These are phyloP conservation scores for Wallacemonas collosoma DNA, from an alignment of 208 protist genomes.

Conservation along the genomic window DNA sequence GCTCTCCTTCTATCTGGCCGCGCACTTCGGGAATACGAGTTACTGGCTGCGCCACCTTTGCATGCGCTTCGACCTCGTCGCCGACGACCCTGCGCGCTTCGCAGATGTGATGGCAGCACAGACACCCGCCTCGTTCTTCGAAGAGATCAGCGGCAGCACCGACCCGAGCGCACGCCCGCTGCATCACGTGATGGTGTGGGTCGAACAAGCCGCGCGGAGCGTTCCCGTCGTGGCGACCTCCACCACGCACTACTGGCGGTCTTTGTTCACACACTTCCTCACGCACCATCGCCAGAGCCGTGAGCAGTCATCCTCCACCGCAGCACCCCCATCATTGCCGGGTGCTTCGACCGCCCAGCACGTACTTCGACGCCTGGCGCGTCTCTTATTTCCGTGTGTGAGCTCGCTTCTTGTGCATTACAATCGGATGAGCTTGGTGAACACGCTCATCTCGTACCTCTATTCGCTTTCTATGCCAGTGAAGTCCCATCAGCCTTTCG, in stretches of 20 bases:
- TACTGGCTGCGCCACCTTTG: conserved; percentile 8
- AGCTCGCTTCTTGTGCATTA: conserved; percentile 20
- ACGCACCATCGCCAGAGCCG: background rate
- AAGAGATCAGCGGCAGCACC: conserved; percentile 7
- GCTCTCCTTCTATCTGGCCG: conserved; percentile 1
- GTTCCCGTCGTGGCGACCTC: conserved; percentile 2
- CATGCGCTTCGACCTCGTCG: conserved; percentile 16
- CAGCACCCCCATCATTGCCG: background rate
- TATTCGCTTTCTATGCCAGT: conserved; percentile 10
- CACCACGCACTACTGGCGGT: conserved; percentile 6
- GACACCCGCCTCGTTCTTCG: conserved; percentile 5
- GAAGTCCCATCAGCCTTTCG: background rate
- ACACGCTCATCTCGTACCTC: conserved; percentile 18
- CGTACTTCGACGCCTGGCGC: background rate
- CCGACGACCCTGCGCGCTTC: conserved; percentile 16
- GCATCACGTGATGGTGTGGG: background rate
- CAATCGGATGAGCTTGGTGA: conserved; percentile 17
- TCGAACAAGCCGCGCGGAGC: background rate
- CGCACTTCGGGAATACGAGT: conserved; percentile 9
- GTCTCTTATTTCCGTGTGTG: conserved; percentile 6
- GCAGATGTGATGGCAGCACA: conserved; percentile 1
- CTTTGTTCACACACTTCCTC: conserved; percentile 2
- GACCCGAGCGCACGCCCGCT: background rate
- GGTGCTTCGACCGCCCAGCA: background rate
- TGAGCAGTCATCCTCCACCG: background rate